Evolutionary conservation across 208 protist species (phyloP), one percentile per base, ranked within the genome.

Genomic region (Tritrichomonas musculus): DNA sequence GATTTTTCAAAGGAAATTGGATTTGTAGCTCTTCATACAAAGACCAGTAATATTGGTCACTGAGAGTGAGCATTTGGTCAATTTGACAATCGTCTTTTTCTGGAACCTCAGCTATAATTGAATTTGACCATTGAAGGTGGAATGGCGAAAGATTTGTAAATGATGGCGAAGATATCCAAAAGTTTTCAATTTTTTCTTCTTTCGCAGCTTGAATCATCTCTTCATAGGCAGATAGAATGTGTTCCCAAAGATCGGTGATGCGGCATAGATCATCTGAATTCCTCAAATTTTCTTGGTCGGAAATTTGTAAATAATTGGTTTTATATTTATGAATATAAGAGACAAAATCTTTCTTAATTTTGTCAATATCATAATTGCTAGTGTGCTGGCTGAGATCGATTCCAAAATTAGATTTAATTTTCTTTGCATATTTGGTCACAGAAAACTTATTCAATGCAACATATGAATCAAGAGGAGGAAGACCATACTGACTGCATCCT

Each of bases 81-180:
- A 50, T 82, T 20, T n/a, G 17, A 11, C 49, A 0, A 27, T 41
- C 33, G 4, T 20, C 41, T 50, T 82, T 41, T 30, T 41, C 41
- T 9, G 73, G 50, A 41, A 82, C 49, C 17, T 82, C 39, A 39
- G 50, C 17, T 41, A 33, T 50, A 30, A 82, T 41, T 20, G 73
- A 82, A 39, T 82, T 82, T 47, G 73, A 82, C 73, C 73, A 82
- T 39, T 82, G 73, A 50, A 82, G 73, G 27, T 82, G 73, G 73
- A 82, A 82, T 82, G 73, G 73, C 47, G 73, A 82, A 30, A 82
- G 22, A 47, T 30, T 47, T 82, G 73, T 82, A 14, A 30, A 82
- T 82, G 73, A 50, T 82, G 73, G 20, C 0, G 73, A 44, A 11
- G 41, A 82, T 17, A 82, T 82, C 73, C 73, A 82, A 41, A 82